Percentiles rank a stretch among this genome's conserved stretches.
phyloP scores from a whole-genome alignment of 2,329 filamentous ascomycete genomes.

The Plectosphaerella cucumerina region DNA sequence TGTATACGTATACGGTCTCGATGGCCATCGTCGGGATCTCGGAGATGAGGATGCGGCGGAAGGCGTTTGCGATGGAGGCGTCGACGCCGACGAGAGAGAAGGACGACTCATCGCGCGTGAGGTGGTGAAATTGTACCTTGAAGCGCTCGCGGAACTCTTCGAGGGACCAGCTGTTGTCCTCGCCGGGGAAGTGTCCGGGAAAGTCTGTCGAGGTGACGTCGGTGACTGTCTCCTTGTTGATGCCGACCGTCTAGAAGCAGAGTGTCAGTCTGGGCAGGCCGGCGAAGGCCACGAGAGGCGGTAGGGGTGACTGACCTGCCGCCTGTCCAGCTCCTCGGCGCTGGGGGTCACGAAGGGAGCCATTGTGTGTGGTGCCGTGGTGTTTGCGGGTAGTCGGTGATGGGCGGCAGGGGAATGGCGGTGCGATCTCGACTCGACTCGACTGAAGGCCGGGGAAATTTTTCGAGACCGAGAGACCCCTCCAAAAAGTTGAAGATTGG shows the following conservation, averaged over 20 bases:
- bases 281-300: background rate
- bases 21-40: constrained; percentile 94
- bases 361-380: constrained; percentile 29
- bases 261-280: background rate
- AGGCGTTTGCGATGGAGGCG: constrained; percentile 91
- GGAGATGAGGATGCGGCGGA: constrained; percentile 90
- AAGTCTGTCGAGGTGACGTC: constrained; percentile 89
- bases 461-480: background rate
- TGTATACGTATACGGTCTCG: constrained; percentile 86
- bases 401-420: background rate
- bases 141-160: constrained; percentile 68
- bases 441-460: background rate
- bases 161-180: constrained; percentile 78
- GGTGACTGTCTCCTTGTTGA: constrained; percentile 87
- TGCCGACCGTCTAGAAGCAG: constrained; percentile 65
- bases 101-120: constrained; percentile 69
- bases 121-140: constrained; percentile 77
- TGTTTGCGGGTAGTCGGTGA: background rate
- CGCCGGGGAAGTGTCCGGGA: constrained; percentile 84
- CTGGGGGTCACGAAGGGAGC: constrained; percentile 39
- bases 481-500: background rate
- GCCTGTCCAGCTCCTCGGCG: constrained; percentile 54
- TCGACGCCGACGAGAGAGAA: constrained; percentile 94
- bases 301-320: constrained; percentile 45
- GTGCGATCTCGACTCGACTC: background rate